Conservation (phyloP, 2,329 filamentous ascomycete species). For the Colletotrichum salicis region DNA sequence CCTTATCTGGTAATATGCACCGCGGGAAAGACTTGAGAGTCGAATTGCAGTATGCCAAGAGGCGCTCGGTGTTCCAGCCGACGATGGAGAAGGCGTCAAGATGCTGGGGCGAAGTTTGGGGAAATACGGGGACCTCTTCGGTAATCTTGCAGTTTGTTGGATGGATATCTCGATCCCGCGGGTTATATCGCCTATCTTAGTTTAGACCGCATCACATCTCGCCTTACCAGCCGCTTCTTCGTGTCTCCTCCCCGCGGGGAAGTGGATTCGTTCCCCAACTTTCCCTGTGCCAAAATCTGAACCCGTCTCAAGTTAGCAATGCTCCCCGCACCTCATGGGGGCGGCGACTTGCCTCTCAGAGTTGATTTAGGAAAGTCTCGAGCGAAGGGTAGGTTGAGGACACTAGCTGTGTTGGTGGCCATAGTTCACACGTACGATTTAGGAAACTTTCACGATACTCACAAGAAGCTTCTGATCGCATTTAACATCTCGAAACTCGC, state of each 20-base stretch:
- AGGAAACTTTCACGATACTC: constrained; percentile 3
- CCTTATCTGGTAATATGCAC: not conserved
- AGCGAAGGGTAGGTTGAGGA: not conserved
- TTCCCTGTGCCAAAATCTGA: not conserved
- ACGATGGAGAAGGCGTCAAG: constrained; percentile 4
- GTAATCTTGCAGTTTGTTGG: not conserved
- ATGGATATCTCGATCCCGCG: constrained; percentile 16
- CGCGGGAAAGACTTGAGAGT: constrained; percentile 1
- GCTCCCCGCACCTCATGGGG: not conserved
- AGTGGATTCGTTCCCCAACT: constrained; percentile 27
- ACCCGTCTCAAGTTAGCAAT: not conserved
- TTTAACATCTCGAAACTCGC: constrained; percentile 6
- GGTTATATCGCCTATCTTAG: constrained; percentile 23
- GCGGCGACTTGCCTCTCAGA: not conserved
- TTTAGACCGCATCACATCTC: not conserved
- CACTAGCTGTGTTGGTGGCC: not conserved
- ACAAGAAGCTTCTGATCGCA: not conserved
- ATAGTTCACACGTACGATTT: not conserved
- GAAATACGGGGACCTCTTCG: constrained; percentile 1
- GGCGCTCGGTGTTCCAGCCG: constrained; percentile 14
- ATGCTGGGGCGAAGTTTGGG: constrained; percentile 10
- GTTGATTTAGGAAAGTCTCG: constrained; percentile 1
- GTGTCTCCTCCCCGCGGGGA: constrained; percentile 22
- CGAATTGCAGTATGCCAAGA: not conserved
- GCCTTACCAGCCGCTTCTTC: not conserved